Percentiles rank a stretch among this genome's conserved stretches.
Evolutionary conservation across 306 rosid genomes (phyloP).

Genomic region (Trifolium repens): DNA sequence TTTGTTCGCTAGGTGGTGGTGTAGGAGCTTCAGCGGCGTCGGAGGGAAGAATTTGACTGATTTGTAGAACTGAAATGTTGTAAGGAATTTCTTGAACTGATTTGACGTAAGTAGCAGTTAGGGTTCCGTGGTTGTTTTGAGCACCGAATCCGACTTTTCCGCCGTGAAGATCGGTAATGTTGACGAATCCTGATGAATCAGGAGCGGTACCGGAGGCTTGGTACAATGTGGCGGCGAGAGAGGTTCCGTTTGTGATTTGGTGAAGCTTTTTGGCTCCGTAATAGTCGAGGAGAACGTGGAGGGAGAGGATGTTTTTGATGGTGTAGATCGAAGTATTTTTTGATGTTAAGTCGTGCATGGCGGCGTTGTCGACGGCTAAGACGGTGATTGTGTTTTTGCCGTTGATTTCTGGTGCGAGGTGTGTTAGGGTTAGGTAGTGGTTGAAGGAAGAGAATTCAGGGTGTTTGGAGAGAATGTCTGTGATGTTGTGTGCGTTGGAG

Average conservation of each 20-base stretch:
- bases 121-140: conserved; percentile 56
- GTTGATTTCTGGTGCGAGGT: conserved; percentile 81
- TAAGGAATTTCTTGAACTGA: conserved; percentile 74
- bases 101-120: conserved; percentile 66
- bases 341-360: conserved; percentile 65
- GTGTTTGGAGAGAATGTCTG: conserved; percentile 61
- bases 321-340: conserved; percentile 64
- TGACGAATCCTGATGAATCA: conserved; percentile 78
- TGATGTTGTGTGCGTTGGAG: conserved; percentile 65
- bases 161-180: conserved; percentile 82
- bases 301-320: conserved; percentile 83
- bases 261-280: conserved; percentile 94
- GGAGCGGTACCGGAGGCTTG: conserved; percentile 89
- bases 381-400: conserved; percentile 70
- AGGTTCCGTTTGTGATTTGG: conserved; percentile 96
- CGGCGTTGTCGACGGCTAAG: conserved; percentile 85
- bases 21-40: conserved; percentile 74
- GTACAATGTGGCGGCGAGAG: conserved; percentile 82
- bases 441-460: conserved; percentile 86
- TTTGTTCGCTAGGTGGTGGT: conserved; percentile 63
- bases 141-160: conserved; percentile 86
- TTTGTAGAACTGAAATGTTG: conserved; percentile 81
- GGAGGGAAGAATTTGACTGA: conserved; percentile 69
- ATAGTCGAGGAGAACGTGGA: conserved; percentile 89
- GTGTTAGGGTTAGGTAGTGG: conserved; percentile 72